Conservation (phyloP, 768 basidiomycete genomes). For the Thelephora aurantiotincta region DNA sequence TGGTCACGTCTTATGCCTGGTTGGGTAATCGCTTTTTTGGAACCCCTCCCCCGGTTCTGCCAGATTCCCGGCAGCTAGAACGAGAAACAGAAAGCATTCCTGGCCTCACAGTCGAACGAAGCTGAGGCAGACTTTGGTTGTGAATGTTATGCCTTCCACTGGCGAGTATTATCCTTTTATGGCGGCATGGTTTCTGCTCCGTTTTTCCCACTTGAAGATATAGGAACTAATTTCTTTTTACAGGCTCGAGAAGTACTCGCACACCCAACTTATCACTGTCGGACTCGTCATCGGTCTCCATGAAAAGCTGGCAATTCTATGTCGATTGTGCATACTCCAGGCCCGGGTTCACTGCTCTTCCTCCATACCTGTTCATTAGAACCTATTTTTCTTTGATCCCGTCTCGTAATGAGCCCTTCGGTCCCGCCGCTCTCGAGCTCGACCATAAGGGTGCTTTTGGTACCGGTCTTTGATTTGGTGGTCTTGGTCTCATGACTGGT, state of each 20-base stretch:
- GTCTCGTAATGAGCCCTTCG: slow-evolving; percentile 93
- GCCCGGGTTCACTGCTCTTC: slow-evolving; percentile 89
- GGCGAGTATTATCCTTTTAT: slow-evolving; percentile 31
- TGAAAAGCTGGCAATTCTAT: slow-evolving; percentile 89
- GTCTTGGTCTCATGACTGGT: slow-evolving; percentile 93
- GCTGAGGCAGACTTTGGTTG: too few relatives aligned
- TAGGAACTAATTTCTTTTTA: slow-evolving; percentile 1
- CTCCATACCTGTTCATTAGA: slow-evolving; percentile 86
- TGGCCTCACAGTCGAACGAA: slow-evolving; percentile 18
- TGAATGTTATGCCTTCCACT: slow-evolving; percentile 86
- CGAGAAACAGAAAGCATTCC: too few relatives aligned
- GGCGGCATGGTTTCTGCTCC: too few relatives aligned
- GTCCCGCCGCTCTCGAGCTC: slow-evolving; percentile 91
- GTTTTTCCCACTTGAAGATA: background rate
- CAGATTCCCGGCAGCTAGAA: too few relatives aligned
- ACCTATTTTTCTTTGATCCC: slow-evolving; percentile 94
- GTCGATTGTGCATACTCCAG: slow-evolving; percentile 92
- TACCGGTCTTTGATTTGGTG: slow-evolving; percentile 87
- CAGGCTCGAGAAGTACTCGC: slow-evolving; percentile 75
- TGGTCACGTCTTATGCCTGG: too few relatives aligned
- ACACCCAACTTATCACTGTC: slow-evolving; percentile 77
- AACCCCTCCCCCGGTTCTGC: too few relatives aligned
- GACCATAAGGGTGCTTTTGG: slow-evolving; percentile 93
- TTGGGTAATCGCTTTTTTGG: too few relatives aligned
- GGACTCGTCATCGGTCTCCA: slow-evolving; percentile 94